phyloP scores from a whole-genome alignment of 78 protist genomes.

The Anaeramoeba flamelloides region DNA sequence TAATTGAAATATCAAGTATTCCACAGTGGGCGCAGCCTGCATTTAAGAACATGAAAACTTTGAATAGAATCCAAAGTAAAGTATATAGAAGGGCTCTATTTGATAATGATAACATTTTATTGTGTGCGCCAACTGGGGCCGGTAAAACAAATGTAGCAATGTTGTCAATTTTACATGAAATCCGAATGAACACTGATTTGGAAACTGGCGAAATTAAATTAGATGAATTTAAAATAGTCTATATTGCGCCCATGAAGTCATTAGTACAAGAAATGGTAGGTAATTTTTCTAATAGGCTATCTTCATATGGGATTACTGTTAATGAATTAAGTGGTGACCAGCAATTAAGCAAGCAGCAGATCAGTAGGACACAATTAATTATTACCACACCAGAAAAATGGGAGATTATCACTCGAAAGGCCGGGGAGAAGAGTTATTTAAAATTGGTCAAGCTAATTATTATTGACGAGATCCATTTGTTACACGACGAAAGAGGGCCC shows the following conservation, averaged over 20 bases:
- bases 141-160: conserved; percentile 99
- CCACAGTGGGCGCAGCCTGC: not conserved
- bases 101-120: conserved; percentile 59
- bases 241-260: conserved; percentile 99
- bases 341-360: conserved; percentile 54
- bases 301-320: not conserved
- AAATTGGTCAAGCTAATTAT: conserved; percentile 54
- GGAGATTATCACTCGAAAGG: conserved; percentile 95
- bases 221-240: conserved; percentile 55
- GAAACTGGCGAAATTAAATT: not conserved
- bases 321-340: conserved; percentile 92
- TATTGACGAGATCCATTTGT: conserved; percentile 82
- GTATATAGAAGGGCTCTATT: conserved; percentile 53
- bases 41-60: not conserved
- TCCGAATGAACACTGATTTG: conserved; percentile 32
- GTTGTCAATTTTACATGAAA: conserved; percentile 71
- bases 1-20: not conserved
- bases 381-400: conserved; percentile 99
- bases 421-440: conserved; percentile 72
- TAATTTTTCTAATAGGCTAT: not conserved
- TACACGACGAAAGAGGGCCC: conserved; percentile 95
- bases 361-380: conserved; percentile 77
- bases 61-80: not conserved
- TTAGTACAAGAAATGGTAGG: conserved; percentile 61
- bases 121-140: conserved; percentile 99